Conservation (phyloP, 768 basidiomycete species). For the Boletus eberwhitei region DNA sequence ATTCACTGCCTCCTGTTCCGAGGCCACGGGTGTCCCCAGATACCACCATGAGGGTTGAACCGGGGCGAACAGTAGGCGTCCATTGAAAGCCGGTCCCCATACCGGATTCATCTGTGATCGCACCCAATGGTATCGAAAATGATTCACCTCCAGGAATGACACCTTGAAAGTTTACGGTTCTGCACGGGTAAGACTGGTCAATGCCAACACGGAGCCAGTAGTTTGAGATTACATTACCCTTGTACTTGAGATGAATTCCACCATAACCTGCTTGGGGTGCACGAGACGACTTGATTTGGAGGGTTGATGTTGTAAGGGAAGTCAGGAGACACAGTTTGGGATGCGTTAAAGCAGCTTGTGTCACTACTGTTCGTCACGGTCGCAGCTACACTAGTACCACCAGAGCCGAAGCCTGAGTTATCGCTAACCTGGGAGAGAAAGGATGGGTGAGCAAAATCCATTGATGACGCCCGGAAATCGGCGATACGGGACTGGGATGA, state of each 20-base stretch:
- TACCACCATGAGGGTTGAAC: constrained; percentile 63
- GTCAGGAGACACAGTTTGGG: constrained; percentile 42
- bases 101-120: constrained; percentile 39
- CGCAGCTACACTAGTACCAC: constrained; percentile 70
- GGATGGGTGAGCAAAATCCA: neutral
- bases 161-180: constrained; percentile 61
- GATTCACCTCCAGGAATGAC: constrained; percentile 80
- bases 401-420: constrained; percentile 58
- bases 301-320: constrained; percentile 65
- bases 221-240: constrained; percentile 49
- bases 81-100: constrained; percentile 68
- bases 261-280: constrained; percentile 58
- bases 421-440: constrained; percentile 50
- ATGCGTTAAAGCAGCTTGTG: constrained; percentile 57
- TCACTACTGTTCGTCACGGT: constrained; percentile 51
- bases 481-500: neutral
- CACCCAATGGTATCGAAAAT: constrained; percentile 55
- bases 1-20: constrained; percentile 64
- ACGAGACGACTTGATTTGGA: constrained; percentile 62
- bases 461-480: neutral
- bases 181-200: constrained; percentile 21
- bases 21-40: constrained; percentile 65
- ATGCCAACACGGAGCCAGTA: neutral
- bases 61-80: constrained; percentile 60
- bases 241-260: constrained; percentile 53